Percentiles rank a stretch among this genome's conserved stretches.
Evolutionary conservation across 805 yeast species (phyloP).

Genomic region (Wickerhamomyces chaumierensis): DNA sequence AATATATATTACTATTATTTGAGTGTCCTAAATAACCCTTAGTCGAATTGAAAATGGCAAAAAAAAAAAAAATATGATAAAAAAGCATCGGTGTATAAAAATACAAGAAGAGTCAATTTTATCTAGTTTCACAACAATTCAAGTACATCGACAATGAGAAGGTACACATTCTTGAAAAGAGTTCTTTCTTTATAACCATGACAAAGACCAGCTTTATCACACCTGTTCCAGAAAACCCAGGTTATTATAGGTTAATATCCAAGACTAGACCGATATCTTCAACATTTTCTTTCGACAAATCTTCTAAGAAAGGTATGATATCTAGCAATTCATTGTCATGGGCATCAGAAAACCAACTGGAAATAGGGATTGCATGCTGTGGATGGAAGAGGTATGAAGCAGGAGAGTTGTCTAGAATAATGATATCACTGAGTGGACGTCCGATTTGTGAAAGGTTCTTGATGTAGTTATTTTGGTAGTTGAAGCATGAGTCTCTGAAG

Average conservation of each 20-base stretch:
- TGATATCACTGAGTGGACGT: constrained; percentile 73
- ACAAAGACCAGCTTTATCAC: not conserved
- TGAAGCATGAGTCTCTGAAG: constrained; percentile 89
- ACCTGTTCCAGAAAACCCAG: not conserved
- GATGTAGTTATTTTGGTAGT: constrained; percentile 88
- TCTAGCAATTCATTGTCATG: constrained; percentile 94
- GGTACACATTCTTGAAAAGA: too few species aligned
- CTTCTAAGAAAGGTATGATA: constrained; percentile 82
- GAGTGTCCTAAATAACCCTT: not conserved
- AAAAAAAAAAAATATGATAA: not conserved
- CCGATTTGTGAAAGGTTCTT: constrained; percentile 92
- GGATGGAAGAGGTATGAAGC: constrained; percentile 98
- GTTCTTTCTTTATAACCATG: not conserved
- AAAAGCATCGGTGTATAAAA: too few species aligned
- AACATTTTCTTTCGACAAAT: constrained; percentile 59
- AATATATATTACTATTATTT: too few species aligned
- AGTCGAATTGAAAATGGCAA: not conserved
- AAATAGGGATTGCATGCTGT: constrained; percentile 92
- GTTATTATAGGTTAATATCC: constrained; percentile 43
- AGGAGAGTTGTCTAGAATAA: constrained; percentile 94
- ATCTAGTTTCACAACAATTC: too few species aligned
- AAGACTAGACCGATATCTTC: constrained; percentile 79
- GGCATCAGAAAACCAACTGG: constrained; percentile 96
- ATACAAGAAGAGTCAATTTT: too few species aligned
- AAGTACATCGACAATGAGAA: too few species aligned